A percentile compares a stretch with the other conserved stretches of the same genome.
These are phyloP conservation scores for Beta macrorhiza DNA, from an alignment of 179 eudicot genomes.

Conservation along the genomic window DNA sequence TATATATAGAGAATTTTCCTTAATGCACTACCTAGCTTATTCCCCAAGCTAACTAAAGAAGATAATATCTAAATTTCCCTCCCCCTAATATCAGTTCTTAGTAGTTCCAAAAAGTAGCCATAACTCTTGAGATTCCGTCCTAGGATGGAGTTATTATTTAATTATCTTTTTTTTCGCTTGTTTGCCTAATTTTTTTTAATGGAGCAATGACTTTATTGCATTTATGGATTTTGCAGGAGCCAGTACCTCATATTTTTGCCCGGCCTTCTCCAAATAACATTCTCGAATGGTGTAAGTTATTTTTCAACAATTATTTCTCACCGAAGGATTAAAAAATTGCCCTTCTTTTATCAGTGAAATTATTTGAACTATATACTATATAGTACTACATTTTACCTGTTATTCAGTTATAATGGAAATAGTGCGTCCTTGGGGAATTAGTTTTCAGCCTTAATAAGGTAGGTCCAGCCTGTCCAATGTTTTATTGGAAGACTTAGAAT, in stretches of 20 bases:
- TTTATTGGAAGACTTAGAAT: too few relatives aligned
- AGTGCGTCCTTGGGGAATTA: neutral
- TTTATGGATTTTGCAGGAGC: slow-evolving; percentile 58
- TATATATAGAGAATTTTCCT: too few relatives aligned
- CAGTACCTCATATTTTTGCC: slow-evolving; percentile 82
- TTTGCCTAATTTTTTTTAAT: neutral
- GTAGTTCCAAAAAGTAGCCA: neutral
- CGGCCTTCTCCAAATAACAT: slow-evolving; percentile 90
- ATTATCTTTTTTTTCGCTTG: neutral
- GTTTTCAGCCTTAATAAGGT: too few relatives aligned
- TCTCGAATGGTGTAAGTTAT: slow-evolving; percentile 97
- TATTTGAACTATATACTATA: neutral
- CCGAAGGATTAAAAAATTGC: neutral
- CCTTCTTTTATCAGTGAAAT: neutral
- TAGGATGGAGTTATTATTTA: neutral
- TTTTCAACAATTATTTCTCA: neutral
- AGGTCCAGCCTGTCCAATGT: too few relatives aligned
- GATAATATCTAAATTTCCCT: too few relatives aligned
- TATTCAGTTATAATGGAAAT: neutral
- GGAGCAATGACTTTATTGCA: neutral
- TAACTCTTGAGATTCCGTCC: neutral
- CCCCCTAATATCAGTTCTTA: too few relatives aligned
- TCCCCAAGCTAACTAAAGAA: too few relatives aligned
- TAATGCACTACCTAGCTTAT: too few relatives aligned
- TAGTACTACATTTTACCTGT: too few relatives aligned